Evolutionary conservation across 768 basidiomycete genomes (phyloP).

Genomic region (Leccinum aurantiacum): DNA sequence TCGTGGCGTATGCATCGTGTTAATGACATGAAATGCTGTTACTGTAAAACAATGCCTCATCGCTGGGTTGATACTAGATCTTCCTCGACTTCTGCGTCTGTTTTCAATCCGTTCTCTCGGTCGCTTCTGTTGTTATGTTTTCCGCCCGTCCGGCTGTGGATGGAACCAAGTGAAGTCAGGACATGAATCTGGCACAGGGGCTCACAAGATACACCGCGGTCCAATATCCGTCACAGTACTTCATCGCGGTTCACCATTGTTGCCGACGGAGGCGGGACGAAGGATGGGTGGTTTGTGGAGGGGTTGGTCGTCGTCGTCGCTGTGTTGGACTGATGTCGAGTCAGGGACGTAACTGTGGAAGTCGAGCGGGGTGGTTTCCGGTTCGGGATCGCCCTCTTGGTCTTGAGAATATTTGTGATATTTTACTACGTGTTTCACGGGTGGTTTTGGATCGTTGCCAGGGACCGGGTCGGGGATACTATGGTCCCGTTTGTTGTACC

Average conservation of each 20-base stretch:
- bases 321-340: constrained; percentile 38
- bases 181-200: not conserved
- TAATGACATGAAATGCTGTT: too few relatives aligned
- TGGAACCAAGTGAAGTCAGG: constrained; percentile 3
- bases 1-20: too few relatives aligned
- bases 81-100: constrained; percentile 23
- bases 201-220: constrained; percentile 71
- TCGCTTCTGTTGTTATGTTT: constrained; percentile 25
- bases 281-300: constrained; percentile 17
- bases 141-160: constrained; percentile 29
- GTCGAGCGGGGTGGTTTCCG: constrained; percentile 61
- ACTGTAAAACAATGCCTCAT: too few relatives aligned
- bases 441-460: not conserved
- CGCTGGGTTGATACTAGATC: constrained; percentile 23
- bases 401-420: not conserved
- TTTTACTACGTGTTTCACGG: not conserved
- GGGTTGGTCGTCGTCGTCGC: constrained; percentile 14
- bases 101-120: constrained; percentile 30
- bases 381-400: constrained; percentile 26
- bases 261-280: constrained; percentile 34
- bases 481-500: constrained; percentile 62
- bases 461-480: too few relatives aligned
- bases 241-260: constrained; percentile 62
- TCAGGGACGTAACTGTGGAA: constrained; percentile 68
- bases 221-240: constrained; percentile 90